Evolutionary conservation across 768 basidiomycete genomes (phyloP), one percentile per base, ranked within the genome.

Genomic region (Suillus ampliporus): DNA sequence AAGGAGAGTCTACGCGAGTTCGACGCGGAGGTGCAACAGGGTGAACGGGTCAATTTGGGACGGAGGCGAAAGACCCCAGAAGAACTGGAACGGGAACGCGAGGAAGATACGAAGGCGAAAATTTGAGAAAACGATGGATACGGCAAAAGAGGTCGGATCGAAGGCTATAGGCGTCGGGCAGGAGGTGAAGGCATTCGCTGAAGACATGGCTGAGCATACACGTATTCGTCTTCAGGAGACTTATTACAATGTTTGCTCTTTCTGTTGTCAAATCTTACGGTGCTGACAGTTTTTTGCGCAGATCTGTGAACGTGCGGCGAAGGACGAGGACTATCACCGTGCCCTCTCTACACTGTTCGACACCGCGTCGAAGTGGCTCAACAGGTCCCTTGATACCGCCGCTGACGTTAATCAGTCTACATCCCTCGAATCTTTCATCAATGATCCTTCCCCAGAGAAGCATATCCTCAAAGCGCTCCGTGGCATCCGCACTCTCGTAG

Each of bases 91-190:
- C 79, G 83, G 60, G 71, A 72, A 54, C 63, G 69, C 51, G 69
- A 72, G 13, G 64, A 77, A 7, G 87, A 89, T 35, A 62, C 78
- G 4, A 84, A 83, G 69, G 80, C 79, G 8, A 78, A n/a, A 80
- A 31, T 92, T 88, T 70, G 87, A 90, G 74, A 84, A 84, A 65
- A 81, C 86, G 0, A 88, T 91, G 85, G 90, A 90, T 35, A 82
- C 81, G 0, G 77, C 84, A 11, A 91, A 89, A 70, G 81, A 76
- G 13, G 79, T 77, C 0, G 90, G 90, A 9, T 83, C 82, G 0
- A 77, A 77, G 37, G 82, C 80, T 9, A 91, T 91, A 31, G 87
- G 84, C 4, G 78, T 77, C 0, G 77, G 78, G 4, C 86, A 89
- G 67, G 71, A 73, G 1, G 79, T 80, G 4, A 75, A 78, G 3